Evolutionary conservation across 2,329 filamentous ascomycete genomes (phyloP), one percentile per base, ranked within the genome.

Genomic region (Daldinia sp.): DNA sequence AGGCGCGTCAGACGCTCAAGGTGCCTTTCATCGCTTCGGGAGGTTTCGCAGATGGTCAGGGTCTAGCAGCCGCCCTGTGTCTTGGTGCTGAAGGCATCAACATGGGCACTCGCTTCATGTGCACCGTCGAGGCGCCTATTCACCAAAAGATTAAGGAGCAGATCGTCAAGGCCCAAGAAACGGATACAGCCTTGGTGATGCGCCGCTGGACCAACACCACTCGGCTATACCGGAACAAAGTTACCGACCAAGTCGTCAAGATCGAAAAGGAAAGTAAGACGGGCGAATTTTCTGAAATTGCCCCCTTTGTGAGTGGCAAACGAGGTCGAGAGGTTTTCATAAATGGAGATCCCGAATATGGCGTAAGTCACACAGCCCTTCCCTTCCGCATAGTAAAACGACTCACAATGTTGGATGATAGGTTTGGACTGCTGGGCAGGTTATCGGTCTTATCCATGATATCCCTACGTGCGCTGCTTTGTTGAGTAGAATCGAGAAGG

Each of bases 71-170:
- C 1, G 95, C 95, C 6, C 82, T 99, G 70, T 90, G 90, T 37
- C 85, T 99, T 10, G 95, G 95, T 32, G 95, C 95, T 0, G 92
- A 92, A 76, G 95, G 95, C 66, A 89, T 98, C 80, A 99, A 99
- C 80, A 99, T 99, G 95, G 95, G 95, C 60, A 99, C 95, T 8
- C 85, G 95, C 39, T 99, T 98, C 82, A 96, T 99, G 92, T 94
- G 91, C 81, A 98, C 95, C 0, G 83, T 94, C 43, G 95, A 98
- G 79, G 89, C 94, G 13, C 95, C 95, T 0, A 91, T 99, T 67
- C 95, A 99, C 80, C 77, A 87, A 49, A 96, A 96, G 70, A 93
- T 99, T 82, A 99, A 99, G 85, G 85, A 96, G 77, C 85, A 91
- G 70, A 99, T 99, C 73, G 93, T 97, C 51, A 85, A 87, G 57